Evolutionary conservation across 2,329 filamentous ascomycete genomes (phyloP), one percentile per base, ranked within the genome.

Genomic region (Aspergillus aculeatinus): DNA sequence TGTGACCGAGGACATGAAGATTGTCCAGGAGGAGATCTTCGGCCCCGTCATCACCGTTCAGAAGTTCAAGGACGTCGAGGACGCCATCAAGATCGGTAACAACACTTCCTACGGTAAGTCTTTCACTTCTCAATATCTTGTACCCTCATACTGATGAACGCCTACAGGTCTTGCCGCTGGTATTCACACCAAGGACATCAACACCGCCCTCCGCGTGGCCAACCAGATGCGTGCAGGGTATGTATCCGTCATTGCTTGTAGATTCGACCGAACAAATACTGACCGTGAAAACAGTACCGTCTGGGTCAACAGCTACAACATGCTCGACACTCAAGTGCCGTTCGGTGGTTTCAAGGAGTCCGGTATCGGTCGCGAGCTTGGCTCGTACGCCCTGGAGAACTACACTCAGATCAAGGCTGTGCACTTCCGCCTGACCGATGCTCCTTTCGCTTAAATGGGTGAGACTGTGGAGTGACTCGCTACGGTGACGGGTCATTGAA

Each of bases 1-100:
- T 73, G 91, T 94, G 68, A 85, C 81, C 57, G 80, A 87, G 25
- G 77, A 85, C 72, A 89, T 90, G 75, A 85, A 86, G 72, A 89
- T 93, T 66, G 88, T 89, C 81, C 83, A 85, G 68, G 88, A 92
- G 73, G 90, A 94, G 74, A 90, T 91, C 61, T 94, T 94, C 74
- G 90, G 90, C 25, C 90, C 90, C 6, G 90, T 92, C 39, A 87
- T 90, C 73, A 84, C 89, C 58, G 84, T 93, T 65, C 83, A 85
- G 68, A 89, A 88, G 66, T 93, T 93, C 79, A 87, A 89, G 82
- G 86, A 84, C 66, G 87, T 90, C 77, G 85, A 85, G 25, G 85
- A 91, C 54, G 89, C 86, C 53, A 82, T 93, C 67, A 78, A 79
- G 56, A 78, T 90, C 47, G 89, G 86, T 60, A 93, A 94, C 81